phyloP scores from a whole-genome alignment of 2,329 filamentous ascomycete species.

The Aspergillus eucalypticola region DNA sequence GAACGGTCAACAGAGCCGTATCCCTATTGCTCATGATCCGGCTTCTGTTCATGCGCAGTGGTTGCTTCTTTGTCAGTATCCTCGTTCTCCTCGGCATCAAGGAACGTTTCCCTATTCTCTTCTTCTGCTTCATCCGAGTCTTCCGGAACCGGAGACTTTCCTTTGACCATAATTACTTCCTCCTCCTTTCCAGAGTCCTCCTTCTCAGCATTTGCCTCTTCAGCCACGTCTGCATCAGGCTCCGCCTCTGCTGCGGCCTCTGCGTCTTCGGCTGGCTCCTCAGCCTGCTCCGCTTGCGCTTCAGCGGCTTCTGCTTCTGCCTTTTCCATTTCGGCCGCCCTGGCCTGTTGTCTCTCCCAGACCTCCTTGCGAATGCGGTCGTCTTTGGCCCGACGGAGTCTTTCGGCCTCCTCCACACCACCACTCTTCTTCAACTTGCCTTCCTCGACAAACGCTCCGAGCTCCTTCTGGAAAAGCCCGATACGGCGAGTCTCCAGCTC shows the following conservation, averaged over 20 bases:
- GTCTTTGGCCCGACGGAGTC: conserved; percentile 79
- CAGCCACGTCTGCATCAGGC: neutral
- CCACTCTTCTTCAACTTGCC: conserved; percentile 95
- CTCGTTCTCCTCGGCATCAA: conserved; percentile 10
- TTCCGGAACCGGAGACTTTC: conserved; percentile 10
- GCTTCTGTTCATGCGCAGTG: neutral
- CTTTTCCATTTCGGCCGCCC: conserved; percentile 52
- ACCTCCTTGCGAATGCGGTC: conserved; percentile 80
- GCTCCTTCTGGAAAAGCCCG: conserved; percentile 81
- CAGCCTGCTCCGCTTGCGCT: conserved; percentile 21
- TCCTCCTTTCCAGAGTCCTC: conserved; percentile 13
- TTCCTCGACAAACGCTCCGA: conserved; percentile 81
- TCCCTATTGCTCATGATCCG: conserved; percentile 5
- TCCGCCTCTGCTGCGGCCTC: conserved; percentile 12
- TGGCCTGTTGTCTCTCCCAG: conserved; percentile 55
- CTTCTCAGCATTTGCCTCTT: conserved; percentile 1
- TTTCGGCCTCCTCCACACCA: conserved; percentile 90
- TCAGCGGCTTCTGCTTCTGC: conserved; percentile 31
- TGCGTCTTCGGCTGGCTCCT: conserved; percentile 11
- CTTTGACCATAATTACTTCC: conserved; percentile 8
- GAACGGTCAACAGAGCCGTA: neutral
- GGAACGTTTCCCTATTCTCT: neutral
- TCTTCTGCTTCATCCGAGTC: conserved; percentile 9
- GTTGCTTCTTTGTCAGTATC: neutral
- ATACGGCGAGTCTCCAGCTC: conserved; percentile 75